These are phyloP conservation scores for Cercospora citrullina DNA, from an alignment of 2,329 filamentous ascomycete genomes.

Conservation along the genomic window DNA sequence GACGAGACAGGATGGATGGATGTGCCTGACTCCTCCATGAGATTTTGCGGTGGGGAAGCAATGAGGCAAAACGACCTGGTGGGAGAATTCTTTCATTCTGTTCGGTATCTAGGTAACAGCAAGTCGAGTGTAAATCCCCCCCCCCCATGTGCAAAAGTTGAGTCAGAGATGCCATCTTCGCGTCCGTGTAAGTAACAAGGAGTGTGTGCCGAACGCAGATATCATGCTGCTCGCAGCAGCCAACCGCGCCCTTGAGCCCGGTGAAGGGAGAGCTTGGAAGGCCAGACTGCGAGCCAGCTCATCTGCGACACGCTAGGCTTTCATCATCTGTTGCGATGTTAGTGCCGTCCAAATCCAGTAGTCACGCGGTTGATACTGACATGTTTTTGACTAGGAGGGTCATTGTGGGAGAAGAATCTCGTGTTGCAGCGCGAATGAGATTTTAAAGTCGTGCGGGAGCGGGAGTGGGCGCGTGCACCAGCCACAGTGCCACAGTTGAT, in stretches of 20 bases:
- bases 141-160: constrained; percentile 25
- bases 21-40: constrained; percentile 26
- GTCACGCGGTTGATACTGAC: constrained; percentile 58
- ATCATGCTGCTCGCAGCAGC: constrained; percentile 75
- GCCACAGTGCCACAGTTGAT: neutral
- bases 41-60: constrained; percentile 8
- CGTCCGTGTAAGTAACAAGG: constrained; percentile 98
- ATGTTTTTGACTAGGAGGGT: constrained; percentile 99
- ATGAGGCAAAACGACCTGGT: neutral
- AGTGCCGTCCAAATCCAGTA: constrained; percentile 28
- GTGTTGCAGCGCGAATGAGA: constrained; percentile 18
- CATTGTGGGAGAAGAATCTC: constrained; percentile 60
- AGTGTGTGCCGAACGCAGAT: constrained; percentile 98
- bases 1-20: constrained; percentile 27
- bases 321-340: constrained; percentile 79
- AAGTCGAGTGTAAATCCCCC: neutral
- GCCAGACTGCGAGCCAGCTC: constrained; percentile 69
- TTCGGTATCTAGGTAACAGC: neutral
- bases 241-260: constrained; percentile 86
- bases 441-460: constrained; percentile 5
- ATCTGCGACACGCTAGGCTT: constrained; percentile 95
- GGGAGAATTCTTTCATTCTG: neutral
- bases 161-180: constrained; percentile 95
- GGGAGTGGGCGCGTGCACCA: neutral
- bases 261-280: constrained; percentile 77